Percentiles rank a stretch among this genome's conserved stretches.
phyloP scores from a whole-genome alignment of 2,329 filamentous ascomycete genomes.

The Hymenoscyphus occultus region DNA sequence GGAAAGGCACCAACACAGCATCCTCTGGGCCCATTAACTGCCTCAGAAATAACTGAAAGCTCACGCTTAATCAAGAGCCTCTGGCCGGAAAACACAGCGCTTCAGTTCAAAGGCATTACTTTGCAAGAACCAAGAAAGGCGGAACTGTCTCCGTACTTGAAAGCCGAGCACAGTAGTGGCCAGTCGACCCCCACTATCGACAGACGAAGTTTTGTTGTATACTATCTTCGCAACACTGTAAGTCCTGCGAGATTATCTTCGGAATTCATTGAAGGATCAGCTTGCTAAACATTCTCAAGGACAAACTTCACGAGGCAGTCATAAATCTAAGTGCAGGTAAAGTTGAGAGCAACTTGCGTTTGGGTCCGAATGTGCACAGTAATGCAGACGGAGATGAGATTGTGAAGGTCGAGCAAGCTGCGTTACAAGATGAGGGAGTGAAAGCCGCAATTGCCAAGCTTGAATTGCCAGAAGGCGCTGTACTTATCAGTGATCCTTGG shows the following conservation, averaged over 20 bases:
- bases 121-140: constrained; percentile 55
- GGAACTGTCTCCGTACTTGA: constrained; percentile 49
- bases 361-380: constrained; percentile 57
- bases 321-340: constrained; percentile 48
- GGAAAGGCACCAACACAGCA: constrained; percentile 40
- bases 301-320: constrained; percentile 61
- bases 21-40: constrained; percentile 57
- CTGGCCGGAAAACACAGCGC: constrained; percentile 53
- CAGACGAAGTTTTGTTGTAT: constrained; percentile 53
- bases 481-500: constrained; percentile 61
- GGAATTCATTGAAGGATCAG: not conserved
- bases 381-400: constrained; percentile 60
- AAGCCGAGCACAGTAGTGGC: constrained; percentile 44
- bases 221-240: constrained; percentile 59
- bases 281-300: constrained; percentile 38
- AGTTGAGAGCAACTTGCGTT: constrained; percentile 56
- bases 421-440: constrained; percentile 54
- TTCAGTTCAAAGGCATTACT: constrained; percentile 63
- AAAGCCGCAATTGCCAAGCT: constrained; percentile 60
- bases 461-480: constrained; percentile 56
- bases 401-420: constrained; percentile 52
- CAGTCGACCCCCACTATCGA: constrained; percentile 42
- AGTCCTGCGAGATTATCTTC: constrained; percentile 26
- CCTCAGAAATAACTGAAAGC: constrained; percentile 53
- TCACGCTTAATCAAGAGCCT: constrained; percentile 48